Base-by-base conservation (phyloP, 257 asterid genomes). In the Przewalskia tangutica region DNA sequence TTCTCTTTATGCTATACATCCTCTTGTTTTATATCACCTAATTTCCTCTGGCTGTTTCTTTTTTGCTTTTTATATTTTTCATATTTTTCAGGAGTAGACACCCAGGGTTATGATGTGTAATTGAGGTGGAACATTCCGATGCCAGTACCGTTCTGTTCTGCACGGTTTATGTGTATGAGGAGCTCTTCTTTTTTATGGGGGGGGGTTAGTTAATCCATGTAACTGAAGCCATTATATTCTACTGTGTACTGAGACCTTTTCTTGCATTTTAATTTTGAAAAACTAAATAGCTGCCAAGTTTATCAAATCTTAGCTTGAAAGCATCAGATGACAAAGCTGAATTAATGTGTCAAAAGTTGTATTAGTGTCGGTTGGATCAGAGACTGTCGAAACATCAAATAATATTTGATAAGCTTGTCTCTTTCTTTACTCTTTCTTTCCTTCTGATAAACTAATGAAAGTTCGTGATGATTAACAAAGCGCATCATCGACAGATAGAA, bases 31-130 rank as follows among this genome's bases (percentile, higher is more conserved):
- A 59, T 23, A 23, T 50, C 63, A 51, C 80, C 80, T 75, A 0
- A 75, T 65, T 17, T 51, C 48, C 83, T 32, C 23, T 36, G 0
- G 44, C 27, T 17, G 32, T 27, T 27, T 27, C 12, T 51, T 50
- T 23, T 16, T 27, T 27, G 32, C 32, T 38, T 27, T 64, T 27
- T 27, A 27, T 27, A 27, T 27, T 27, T 64, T 81, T 66, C 83
- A 27, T 27, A 27, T 27, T 27, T 64, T 81, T 66, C 83, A 81
- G 83, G 79, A 81, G 63, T 65, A 81, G 56, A 17, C 36, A 71
- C 7, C 17, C 1, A 0, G n/a, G 10, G 27, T 48, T 18, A 46
- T 27, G 34, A 55, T 27, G 44, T 53, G 77, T 65, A 51, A 20
- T 36, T 77, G 53, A 23, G 77, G 12, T 16, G 40, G n/a, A 48